Base-by-base conservation (phyloP, 331 rosid species). In the Spiraea crenata region DNA sequence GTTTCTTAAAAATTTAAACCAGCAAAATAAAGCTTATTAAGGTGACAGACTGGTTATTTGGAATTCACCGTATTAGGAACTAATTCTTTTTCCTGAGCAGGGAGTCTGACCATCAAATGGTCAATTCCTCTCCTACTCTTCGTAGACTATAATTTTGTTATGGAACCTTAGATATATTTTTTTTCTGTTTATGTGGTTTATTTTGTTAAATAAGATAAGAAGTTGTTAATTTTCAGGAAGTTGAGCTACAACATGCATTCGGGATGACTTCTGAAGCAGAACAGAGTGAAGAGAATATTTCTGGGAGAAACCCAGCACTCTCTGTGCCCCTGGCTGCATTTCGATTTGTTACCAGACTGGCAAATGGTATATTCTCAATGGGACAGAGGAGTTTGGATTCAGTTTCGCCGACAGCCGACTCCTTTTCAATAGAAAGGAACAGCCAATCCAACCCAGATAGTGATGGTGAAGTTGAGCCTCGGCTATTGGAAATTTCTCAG, bases 281-380 rank as follows among this genome's bases (percentile, higher is more conserved):
- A 73, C 96, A 87, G 58, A 76, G 67, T 67, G 84, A 73, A 72
- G 95, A 85, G 45, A 81, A 63, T 65, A 84, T 81, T 78, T 82
- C 83, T 75, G 81, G 88, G 62, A 85, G 83, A 60, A 85, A 84
- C 57, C 79, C 89, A 9, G 97, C 99, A 63, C 82, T 95, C 55
- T 80, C 97, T 70, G 93, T 86, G 70, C 96, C 99, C 57, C 70
- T 91, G 65, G 99, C 99, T 79, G 97, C 97, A 57, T 14, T 89
- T 64, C 87, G 90, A 69, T 95, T 80, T 17, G 86, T 95, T 71
- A 86, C 92, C 69, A 87, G 95, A 83, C 84, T 95, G 70, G 99
- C 97, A 60, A 51, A 82, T 77, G 99, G 97, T 78, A 83, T 95
- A 74, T 95, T 95, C 83, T 92, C 99, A 42, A 85, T 88, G 76